Conservation (phyloP, 768 basidiomycete species). For the Auricularia heimuer region DNA sequence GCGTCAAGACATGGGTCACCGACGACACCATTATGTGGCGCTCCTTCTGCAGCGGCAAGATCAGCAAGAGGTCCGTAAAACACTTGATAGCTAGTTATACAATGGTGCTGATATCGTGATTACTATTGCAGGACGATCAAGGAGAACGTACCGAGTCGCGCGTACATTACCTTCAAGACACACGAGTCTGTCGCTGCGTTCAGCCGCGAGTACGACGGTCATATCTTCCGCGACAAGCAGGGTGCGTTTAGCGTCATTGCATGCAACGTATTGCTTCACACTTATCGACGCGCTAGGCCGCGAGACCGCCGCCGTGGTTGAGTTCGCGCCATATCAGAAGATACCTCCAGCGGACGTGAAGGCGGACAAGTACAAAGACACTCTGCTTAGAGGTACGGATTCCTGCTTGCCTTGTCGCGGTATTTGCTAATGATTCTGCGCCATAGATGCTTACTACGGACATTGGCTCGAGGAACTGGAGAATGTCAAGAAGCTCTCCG, state of each 20-base stretch:
- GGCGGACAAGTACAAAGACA: constrained; percentile 62
- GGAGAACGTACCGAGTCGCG: constrained; percentile 78
- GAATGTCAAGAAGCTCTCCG: constrained; percentile 36
- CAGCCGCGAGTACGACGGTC: constrained; percentile 81
- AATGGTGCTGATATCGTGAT: background rate
- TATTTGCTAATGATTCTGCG: background rate
- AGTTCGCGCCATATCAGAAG: constrained; percentile 91
- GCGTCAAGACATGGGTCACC: constrained; percentile 74
- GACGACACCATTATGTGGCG: constrained; percentile 66
- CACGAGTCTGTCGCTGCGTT: constrained; percentile 65
- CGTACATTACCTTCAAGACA: constrained; percentile 83
- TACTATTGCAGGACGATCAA: constrained; percentile 51
- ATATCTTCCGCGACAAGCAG: constrained; percentile 82
- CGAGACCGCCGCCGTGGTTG: constrained; percentile 81
- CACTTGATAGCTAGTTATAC: background rate
- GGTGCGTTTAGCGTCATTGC: constrained; percentile 37
- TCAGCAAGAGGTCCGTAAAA: constrained; percentile 49
- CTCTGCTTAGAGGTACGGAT: constrained; percentile 75
- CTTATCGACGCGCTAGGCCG: constrained; percentile 43
- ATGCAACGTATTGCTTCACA: background rate
- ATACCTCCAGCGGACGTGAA: constrained; percentile 68
- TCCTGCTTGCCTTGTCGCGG: no score
- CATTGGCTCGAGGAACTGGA: constrained; percentile 74
- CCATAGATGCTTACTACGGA: constrained; percentile 68
- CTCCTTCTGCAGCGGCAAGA: constrained; percentile 55